A percentile compares a stretch with the other conserved stretches of the same genome.
phyloP scores from a whole-genome alignment of 257 asterid genomes.

The Plantago elongata region DNA sequence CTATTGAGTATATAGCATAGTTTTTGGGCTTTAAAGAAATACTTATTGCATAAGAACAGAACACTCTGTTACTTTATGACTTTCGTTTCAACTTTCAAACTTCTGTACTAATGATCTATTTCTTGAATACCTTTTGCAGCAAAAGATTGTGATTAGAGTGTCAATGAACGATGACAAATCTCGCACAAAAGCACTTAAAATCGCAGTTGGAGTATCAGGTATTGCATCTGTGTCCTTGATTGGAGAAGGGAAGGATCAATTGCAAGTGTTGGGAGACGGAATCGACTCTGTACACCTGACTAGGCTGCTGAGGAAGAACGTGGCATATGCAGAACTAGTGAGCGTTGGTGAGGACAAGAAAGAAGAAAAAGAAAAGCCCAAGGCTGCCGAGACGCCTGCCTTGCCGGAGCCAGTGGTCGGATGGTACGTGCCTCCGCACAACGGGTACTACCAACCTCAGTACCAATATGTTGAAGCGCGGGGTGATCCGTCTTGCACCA shows the following conservation, averaged over 20 bases:
- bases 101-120: not conserved
- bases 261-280: conserved; percentile 55
- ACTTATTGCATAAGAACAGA: too few relatives aligned
- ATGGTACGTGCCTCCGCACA: conserved; percentile 5
- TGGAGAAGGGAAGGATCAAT: conserved; percentile 34
- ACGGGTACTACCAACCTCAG: too few relatives aligned
- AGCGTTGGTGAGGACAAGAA: conserved; percentile 39
- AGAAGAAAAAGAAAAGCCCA: conserved; percentile 2
- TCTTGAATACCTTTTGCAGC: conserved; percentile 30
- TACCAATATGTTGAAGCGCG: conserved; percentile 9
- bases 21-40: too few relatives aligned
- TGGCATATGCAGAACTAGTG: conserved; percentile 43
- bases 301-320: conserved; percentile 40
- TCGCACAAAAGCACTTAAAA: conserved; percentile 42
- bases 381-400: conserved; percentile 1
- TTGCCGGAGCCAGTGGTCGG: conserved; percentile 7
- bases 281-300: conserved; percentile 50
- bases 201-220: conserved; percentile 37
- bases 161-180: conserved; percentile 33
- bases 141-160: conserved; percentile 47
- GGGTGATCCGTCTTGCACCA: conserved; percentile 27
- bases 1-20: too few relatives aligned
- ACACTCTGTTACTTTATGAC: too few relatives aligned
- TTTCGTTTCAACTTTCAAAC: not conserved
- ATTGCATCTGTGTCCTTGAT: conserved; percentile 37